Evolutionary conservation across 1,284 basidiomycete genomes (phyloP).

Genomic region (Sphagnurus paluster): DNA sequence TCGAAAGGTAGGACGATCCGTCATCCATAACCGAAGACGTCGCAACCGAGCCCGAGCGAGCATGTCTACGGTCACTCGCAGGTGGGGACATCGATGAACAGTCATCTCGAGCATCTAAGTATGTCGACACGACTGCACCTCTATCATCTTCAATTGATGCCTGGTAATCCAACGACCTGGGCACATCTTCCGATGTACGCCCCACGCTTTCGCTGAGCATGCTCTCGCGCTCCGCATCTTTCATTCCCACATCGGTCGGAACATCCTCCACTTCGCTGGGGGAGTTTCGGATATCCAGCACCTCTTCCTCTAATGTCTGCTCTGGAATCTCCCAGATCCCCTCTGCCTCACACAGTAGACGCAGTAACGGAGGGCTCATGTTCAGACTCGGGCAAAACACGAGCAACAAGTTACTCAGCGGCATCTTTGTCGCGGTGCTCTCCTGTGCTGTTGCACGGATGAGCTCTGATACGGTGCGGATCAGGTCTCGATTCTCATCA

Average conservation of each 20-base stretch:
- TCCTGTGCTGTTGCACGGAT: slow-evolving; percentile 66
- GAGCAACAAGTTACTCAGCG: slow-evolving; percentile 75
- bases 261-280: slow-evolving; percentile 17
- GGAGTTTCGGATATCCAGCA: slow-evolving; percentile 27
- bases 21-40: slow-evolving; percentile 30
- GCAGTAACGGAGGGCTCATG: slow-evolving; percentile 75
- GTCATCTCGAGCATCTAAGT: slow-evolving; percentile 24
- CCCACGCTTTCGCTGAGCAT: slow-evolving; percentile 22
- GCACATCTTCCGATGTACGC: slow-evolving; percentile 28
- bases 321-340: slow-evolving; percentile 55
- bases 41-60: slow-evolving; percentile 25
- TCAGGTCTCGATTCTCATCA: slow-evolving; percentile 68
- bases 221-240: slow-evolving; percentile 20
- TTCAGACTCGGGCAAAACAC: slow-evolving; percentile 81
- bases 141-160: slow-evolving; percentile 29
- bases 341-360: slow-evolving; percentile 70
- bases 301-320: slow-evolving; percentile 43
- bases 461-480: slow-evolving; percentile 71
- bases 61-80: slow-evolving; percentile 9
- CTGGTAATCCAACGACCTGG: slow-evolving; percentile 31
- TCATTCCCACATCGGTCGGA: slow-evolving; percentile 21
- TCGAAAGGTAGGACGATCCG: slow-evolving; percentile 34
- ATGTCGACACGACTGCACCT: slow-evolving; percentile 16
- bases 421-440: slow-evolving; percentile 79
- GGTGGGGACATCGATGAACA: slow-evolving; percentile 17